Conservation (phyloP, 345 rosid genomes). For the Brassica cretica region DNA sequence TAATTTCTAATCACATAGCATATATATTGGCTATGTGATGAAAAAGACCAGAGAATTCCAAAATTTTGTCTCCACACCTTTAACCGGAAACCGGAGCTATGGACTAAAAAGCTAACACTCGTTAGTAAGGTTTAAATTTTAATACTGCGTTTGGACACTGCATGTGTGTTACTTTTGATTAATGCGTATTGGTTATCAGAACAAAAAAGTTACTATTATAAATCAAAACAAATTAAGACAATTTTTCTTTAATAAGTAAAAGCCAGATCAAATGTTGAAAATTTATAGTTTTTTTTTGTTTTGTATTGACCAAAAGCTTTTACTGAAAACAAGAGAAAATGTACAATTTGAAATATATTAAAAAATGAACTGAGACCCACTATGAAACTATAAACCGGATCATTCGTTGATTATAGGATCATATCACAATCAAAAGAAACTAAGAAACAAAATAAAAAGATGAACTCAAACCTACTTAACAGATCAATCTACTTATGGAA, state of each 20-base stretch:
- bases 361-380: neutral
- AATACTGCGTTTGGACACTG: neutral
- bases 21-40: no score
- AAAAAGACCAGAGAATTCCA: neutral
- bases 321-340: neutral
- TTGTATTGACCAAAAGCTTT: neutral
- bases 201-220: no score
- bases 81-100: no score
- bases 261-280: neutral
- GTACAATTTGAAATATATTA: neutral
- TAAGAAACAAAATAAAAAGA: conserved; percentile 30
- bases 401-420: neutral
- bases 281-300: no score
- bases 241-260: no score
- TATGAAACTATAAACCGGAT: neutral
- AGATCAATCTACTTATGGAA: conserved; percentile 37
- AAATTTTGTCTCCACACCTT: neutral
- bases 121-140: no score
- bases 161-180: neutral
- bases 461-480: conserved; percentile 30
- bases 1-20: no score
- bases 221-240: no score
- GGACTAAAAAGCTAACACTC: no score
- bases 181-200: no score
- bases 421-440: conserved; percentile 25